Evolutionary conservation across 768 basidiomycete genomes (phyloP).

Genomic region (Fistulinella prunicolor): DNA sequence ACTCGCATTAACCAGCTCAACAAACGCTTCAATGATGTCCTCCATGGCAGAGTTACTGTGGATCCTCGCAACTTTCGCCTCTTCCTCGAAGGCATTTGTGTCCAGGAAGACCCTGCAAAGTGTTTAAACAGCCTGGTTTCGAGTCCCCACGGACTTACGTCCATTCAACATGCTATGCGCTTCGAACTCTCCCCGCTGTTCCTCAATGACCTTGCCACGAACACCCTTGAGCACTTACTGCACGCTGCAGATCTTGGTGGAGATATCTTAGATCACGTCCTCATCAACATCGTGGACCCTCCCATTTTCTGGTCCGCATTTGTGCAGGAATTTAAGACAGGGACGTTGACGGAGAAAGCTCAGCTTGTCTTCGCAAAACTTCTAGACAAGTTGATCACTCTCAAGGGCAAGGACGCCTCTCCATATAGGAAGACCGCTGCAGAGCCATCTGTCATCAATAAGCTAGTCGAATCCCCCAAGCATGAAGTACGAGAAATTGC

Average conservation of each 20-base stretch:
- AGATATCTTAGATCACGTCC: conserved; percentile 39
- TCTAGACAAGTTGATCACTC: conserved; percentile 43
- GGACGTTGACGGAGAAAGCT: conserved; percentile 31
- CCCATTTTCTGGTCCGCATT: conserved; percentile 50
- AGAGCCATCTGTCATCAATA: conserved; percentile 26
- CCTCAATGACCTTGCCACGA: conserved; percentile 41
- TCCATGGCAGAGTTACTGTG: conserved; percentile 30
- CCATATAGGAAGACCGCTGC: conserved; percentile 41
- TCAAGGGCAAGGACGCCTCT: conserved; percentile 34
- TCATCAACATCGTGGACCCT: conserved; percentile 47
- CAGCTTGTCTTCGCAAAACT: conserved; percentile 48
- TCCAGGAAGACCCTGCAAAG: conserved; percentile 36
- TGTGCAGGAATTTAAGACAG: conserved; percentile 31
- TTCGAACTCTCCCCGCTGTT: conserved; percentile 38
- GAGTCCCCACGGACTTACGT: conserved; percentile 34
- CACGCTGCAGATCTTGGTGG: conserved; percentile 43
- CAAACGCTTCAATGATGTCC: conserved; percentile 34
- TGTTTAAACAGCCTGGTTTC: conserved; percentile 40
- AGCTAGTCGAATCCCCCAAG: conserved; percentile 24
- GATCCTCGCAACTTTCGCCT: conserved; percentile 20
- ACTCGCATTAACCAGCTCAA: conserved; percentile 27
- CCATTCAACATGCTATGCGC: conserved; percentile 44
- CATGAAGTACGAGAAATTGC: conserved; percentile 33
- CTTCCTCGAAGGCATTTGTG: conserved; percentile 49
- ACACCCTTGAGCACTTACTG: conserved; percentile 40